Evolutionary conservation across 129 eudicot genomes (phyloP), one percentile per base, ranked within the genome.

Genomic region (Artemisia argyi): DNA sequence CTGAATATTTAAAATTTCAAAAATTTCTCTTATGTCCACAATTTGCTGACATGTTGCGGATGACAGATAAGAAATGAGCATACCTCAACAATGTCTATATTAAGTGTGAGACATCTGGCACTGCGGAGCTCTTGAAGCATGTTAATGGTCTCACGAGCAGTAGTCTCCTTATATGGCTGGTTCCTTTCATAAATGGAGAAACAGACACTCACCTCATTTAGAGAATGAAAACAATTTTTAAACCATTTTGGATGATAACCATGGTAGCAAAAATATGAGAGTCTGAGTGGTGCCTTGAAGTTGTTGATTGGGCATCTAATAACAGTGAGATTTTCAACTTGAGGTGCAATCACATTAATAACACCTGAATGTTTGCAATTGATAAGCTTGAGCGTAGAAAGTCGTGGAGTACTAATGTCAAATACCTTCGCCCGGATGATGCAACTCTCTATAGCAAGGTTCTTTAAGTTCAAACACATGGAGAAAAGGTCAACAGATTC

Each of bases 41-140:
- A 39, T 39, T 7, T 7, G 46, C 46, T 10, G 5, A 53, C n/a
- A 10, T 50, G 26, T 15, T 11, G 17, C 42, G 18, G 17, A 11
- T 22, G 44, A 71, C 4, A 39, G 26, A 47, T 58, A 72, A 58
- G 16, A 14, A 22, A 59, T 61, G 11, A 61, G 18, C 62, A 12
- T 73, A 73, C 77, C 77, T 73, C 70, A 16, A 73, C 35, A 12
- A 73, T 35, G 77, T 73, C 77, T 6, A 17, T 3, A 30, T 61
- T 61, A 5, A 73, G 62, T 7, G 70, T 50, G 13, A 73, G 70
- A 62, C 1, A 62, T 73, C 18, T 50, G 61, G 62, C 70, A 73
- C 70, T 62, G 2, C 7, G 70, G 49, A 73, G 39, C 62, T 62
- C 62, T 0, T 52, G 78, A 63, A 73, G 71, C 78, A 73, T 17